Evolutionary conservation across 306 rosid species (phyloP).

Genomic region (Corylus avellana): DNA sequence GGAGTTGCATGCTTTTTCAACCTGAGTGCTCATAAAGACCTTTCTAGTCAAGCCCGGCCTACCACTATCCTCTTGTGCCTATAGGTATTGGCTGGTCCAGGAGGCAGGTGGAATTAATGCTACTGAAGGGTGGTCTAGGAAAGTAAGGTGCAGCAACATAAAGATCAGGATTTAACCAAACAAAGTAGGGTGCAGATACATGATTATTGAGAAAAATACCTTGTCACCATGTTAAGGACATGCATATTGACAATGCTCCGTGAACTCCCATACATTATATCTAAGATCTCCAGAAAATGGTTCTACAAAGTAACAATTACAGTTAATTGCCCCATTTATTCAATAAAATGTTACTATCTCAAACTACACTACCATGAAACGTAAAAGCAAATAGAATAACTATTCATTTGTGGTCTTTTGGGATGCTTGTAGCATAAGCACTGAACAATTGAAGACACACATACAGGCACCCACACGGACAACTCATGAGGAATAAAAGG

Average conservation of each 20-base stretch:
- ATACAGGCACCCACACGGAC: background rate
- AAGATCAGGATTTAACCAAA: constrained; percentile 11
- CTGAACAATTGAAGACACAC: constrained; percentile 4
- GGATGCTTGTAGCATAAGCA: constrained; percentile 12
- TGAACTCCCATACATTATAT: constrained; percentile 67
- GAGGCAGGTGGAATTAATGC: constrained; percentile 4
- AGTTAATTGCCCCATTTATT: background rate
- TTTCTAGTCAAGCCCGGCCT: background rate
- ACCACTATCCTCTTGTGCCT: background rate
- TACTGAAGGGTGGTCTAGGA: constrained; percentile 18
- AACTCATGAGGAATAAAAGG: background rate
- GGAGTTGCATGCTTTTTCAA: background rate
- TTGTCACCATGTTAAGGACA: constrained; percentile 76
- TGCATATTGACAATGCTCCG: constrained; percentile 60
- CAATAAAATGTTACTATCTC: background rate
- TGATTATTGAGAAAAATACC: constrained; percentile 44
- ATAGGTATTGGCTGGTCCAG: constrained; percentile 10
- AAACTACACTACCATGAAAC: background rate
- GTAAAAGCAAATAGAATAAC: background rate
- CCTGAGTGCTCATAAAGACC: background rate
- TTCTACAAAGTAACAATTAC: constrained; percentile 45
- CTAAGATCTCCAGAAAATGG: constrained; percentile 76
- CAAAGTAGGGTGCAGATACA: constrained; percentile 12
- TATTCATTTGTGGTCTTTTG: background rate
- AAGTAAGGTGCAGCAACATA: background rate